Base-by-base conservation (phyloP, 805 yeast genomes). In the Starmera dryadoides region DNA sequence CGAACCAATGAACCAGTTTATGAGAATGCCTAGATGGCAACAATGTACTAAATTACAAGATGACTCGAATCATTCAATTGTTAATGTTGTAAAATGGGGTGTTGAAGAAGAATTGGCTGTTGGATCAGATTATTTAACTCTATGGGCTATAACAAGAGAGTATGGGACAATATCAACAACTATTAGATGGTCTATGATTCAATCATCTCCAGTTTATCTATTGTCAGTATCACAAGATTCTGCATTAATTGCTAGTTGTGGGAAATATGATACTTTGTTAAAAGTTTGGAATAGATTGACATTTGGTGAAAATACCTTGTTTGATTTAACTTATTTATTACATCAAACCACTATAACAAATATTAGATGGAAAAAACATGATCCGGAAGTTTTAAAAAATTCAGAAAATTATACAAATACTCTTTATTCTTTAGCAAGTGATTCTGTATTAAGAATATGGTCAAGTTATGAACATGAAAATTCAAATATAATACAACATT, bases 231-330 rank as follows among this genome's bases (percentile, higher is more conserved):
- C 95, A 0, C 77, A 75, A n/a, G 83, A 84, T 46, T 75, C 87
- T 0, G 71, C 72, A 37, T 66, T 79, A 33, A 75, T 88, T 17
- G 83, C 88, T 8, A 71, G 81, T 36, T 69, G 74, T 30, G 79
- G 84, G 0, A 64, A 63, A 31, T 75, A 71, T 54, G 95, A 86
- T 55, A 66, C 68, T 28, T 63, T 83, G 12, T 78, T 86, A 22
- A 86, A 86, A 53, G 66, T 86, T 2, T 89, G 96, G 95, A 69
- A 79, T 39, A 64, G 96, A 37, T 67, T 78, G 7, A 73, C 82
- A 7, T 85, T 79, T 51, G 87, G 72, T 21, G 77, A 75, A 28
- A 71, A 77, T 30, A 69, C 80, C 6, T 68, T 70, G 21, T 87
- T 86, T 55, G 93, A 83, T 49, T 62, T 86, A 44, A 63, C 77